Evolutionary conservation across 2,329 filamentous ascomycete genomes (phyloP).

Genomic region (Pyricularia sp.): DNA sequence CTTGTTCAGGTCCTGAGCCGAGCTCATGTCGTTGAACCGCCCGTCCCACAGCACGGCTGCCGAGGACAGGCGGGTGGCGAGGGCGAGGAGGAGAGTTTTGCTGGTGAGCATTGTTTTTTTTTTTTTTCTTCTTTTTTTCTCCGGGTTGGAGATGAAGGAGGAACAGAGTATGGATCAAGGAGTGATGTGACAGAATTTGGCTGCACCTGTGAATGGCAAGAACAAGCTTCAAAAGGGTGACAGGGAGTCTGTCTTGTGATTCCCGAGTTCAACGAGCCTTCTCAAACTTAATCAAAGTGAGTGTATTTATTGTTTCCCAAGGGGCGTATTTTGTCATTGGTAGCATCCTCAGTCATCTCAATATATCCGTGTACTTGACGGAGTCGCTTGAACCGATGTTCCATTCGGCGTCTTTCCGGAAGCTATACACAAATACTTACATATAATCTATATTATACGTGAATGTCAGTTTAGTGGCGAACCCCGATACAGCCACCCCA

Average conservation of each 20-base stretch:
- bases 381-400: background rate
- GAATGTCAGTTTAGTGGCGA: background rate
- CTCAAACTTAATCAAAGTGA: background rate
- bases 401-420: background rate
- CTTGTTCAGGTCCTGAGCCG: constrained; percentile 39
- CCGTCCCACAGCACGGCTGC: constrained; percentile 42
- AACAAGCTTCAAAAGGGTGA: background rate
- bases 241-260: background rate
- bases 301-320: background rate
- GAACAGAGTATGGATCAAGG: background rate
- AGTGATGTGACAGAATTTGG: background rate
- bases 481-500: background rate
- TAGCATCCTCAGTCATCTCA: background rate
- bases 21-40: constrained; percentile 46
- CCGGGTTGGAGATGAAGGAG: background rate
- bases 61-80: background rate
- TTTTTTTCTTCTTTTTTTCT: background rate
- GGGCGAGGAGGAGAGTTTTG: background rate
- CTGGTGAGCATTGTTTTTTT: background rate
- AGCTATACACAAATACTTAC: background rate
- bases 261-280: background rate
- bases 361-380: background rate
- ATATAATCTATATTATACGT: background rate
- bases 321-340: too few species aligned
- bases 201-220: background rate